Evolutionary conservation across 2,329 filamentous ascomycete species (phyloP), one percentile per base, ranked within the genome.

Genomic region (Scytalidium lignicola): DNA sequence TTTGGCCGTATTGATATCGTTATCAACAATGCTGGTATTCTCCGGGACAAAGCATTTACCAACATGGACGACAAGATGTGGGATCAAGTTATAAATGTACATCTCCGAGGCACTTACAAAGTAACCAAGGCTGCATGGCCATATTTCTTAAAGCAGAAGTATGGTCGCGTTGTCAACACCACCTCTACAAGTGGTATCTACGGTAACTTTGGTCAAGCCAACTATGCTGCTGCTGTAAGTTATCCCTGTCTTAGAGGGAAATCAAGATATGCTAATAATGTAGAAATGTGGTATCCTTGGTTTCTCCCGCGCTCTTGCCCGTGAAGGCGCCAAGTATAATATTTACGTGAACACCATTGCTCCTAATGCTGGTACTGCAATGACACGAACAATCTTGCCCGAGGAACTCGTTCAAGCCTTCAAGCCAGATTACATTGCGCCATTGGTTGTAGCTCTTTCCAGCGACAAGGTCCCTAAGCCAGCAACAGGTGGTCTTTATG

Each of bases 321-420:
- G 93, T 44, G 93, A 99, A 73, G 93, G 93, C 62, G 80, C 81
- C 65, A 97, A 97, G 77, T 90, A 99, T 79, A 96, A 96, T 78
- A 97, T 99, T 70, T 90, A 83, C 62, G 89, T 96, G 69, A 99
- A 99, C 79, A 96, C 91, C 51, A 96, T 99, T 63, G 93, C 93
- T 20, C 93, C 93, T 59, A 99, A 97, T 64, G 93, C 93, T 37
- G 93, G 93, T 61, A 99, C 93, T 41, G 84, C 86, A 66, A 93
- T 99, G 88, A 99, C 93, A 49, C 82, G 85, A 59, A 92, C 88
- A 45, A 88, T 99, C 67, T 81, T 99, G 77, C 93, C 93, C 23
- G 90, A 96, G 72, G 93, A 99, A 75, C 83, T 97, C 74, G 91
- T 99, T 17, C 91, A 97, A 75, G 92, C 93, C 42, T 96, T 99